These are phyloP conservation scores for Phytophthora ramorum DNA, from an alignment of 352 stramenopile species.

Conservation along the genomic window DNA sequence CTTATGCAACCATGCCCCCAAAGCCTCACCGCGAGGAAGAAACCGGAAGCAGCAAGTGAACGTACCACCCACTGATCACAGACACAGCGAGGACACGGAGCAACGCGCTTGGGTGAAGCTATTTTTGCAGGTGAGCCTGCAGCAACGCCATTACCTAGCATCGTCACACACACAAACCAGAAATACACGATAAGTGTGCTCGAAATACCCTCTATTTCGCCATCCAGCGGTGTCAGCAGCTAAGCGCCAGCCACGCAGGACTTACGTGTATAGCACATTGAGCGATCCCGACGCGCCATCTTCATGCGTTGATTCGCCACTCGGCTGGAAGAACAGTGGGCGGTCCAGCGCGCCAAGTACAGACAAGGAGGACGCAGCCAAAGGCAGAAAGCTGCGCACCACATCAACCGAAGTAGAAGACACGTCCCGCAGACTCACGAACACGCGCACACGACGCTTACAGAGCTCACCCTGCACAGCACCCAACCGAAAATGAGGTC, in stretches of 20 bases:
- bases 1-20: slow-evolving; percentile 22
- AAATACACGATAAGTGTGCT: slow-evolving; percentile 27
- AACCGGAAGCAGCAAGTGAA: not conserved
- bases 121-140: slow-evolving; percentile 15
- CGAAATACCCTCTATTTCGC: slow-evolving; percentile 42
- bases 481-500: slow-evolving; percentile 7
- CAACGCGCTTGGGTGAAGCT: slow-evolving; percentile 4
- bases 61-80: not conserved
- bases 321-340: slow-evolving; percentile 42
- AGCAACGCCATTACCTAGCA: slow-evolving; percentile 1
- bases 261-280: slow-evolving; percentile 71
- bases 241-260: slow-evolving; percentile 1
- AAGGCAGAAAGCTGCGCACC: slow-evolving; percentile 53
- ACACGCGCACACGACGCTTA: slow-evolving; percentile 55
- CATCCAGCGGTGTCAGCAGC: slow-evolving; percentile 1
- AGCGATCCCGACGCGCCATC: slow-evolving; percentile 11
- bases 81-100: not conserved
- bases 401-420: slow-evolving; percentile 48
- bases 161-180: slow-evolving; percentile 9
- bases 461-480: slow-evolving; percentile 58
- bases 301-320: slow-evolving; percentile 3
- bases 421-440: slow-evolving; percentile 62
- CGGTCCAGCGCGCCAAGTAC: slow-evolving; percentile 46
- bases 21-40: slow-evolving; percentile 1
- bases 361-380: slow-evolving; percentile 32